A percentile compares a stretch with the other conserved stretches of the same genome.
phyloP scores from a whole-genome alignment of 805 yeast species.

The Candida suzukii region DNA sequence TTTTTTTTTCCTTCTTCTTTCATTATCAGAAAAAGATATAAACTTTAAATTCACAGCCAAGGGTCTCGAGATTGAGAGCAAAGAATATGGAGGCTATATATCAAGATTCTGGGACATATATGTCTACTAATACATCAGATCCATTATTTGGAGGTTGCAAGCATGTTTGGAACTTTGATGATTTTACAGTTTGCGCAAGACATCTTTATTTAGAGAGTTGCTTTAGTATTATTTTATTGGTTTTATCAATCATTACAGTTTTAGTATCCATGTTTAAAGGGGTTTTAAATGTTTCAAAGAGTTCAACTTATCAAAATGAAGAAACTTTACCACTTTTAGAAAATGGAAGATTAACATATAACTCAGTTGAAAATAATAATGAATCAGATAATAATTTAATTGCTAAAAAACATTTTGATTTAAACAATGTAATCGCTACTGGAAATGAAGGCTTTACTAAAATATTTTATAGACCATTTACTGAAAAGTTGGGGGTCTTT shows the following conservation, averaged over 20 bases:
- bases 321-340: no score
- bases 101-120: no score
- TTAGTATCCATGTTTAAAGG: no score
- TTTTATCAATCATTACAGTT: constrained; percentile 14
- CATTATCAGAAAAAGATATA: no score
- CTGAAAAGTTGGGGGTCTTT: constrained; percentile 49
- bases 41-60: no score
- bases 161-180: constrained; percentile 30
- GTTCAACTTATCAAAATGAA: no score
- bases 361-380: background rate
- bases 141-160: no score
- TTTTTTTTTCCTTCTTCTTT: no score
- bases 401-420: constrained; percentile 60
- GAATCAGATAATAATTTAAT: constrained; percentile 24
- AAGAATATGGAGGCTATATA: no score
- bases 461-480: constrained; percentile 37
- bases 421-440: constrained; percentile 45
- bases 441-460: constrained; percentile 53
- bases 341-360: background rate
- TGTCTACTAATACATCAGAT: background rate
- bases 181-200: constrained; percentile 41
- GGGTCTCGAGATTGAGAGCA: no score
- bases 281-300: no score
- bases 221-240: constrained; percentile 22
- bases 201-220: constrained; percentile 26